A percentile compares a stretch with the other conserved stretches of the same genome.
phyloP scores from a whole-genome alignment of 495 filamentous ascomycete genomes.

The Aspergillus bridgeri region DNA sequence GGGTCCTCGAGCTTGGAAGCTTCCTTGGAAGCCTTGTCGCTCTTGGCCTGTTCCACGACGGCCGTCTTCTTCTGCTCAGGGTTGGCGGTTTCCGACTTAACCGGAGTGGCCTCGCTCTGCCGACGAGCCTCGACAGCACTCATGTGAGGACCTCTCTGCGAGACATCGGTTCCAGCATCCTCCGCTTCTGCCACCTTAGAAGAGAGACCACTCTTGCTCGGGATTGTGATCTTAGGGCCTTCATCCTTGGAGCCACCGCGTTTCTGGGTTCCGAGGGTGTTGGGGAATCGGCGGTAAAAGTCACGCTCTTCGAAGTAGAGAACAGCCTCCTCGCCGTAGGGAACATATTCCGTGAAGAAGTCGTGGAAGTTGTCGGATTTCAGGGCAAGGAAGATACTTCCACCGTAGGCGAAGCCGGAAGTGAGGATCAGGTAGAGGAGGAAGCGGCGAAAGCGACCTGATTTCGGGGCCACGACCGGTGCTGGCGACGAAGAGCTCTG shows the following conservation, averaged over 20 bases:
- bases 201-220: constrained; percentile 78
- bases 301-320: constrained; percentile 97
- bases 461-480: constrained; percentile 58
- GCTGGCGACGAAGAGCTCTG: constrained; percentile 26
- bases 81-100: constrained; percentile 26
- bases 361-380: constrained; percentile 98
- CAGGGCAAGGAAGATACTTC: constrained; percentile 85
- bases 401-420: constrained; percentile 72
- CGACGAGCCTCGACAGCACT: constrained; percentile 34
- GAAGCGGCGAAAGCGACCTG: constrained; percentile 73
- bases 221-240: constrained; percentile 74
- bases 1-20: constrained; percentile 27
- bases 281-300: constrained; percentile 87
- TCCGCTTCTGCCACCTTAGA: constrained; percentile 69
- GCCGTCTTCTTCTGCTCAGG: constrained; percentile 34
- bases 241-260: constrained; percentile 50
- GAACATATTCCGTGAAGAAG: constrained; percentile 97
- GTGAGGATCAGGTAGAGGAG: constrained; percentile 69
- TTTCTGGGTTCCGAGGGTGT: constrained; percentile 53
- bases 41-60: constrained; percentile 42
- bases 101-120: constrained; percentile 19
- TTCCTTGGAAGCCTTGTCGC: constrained; percentile 35
- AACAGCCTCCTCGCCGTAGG: constrained; percentile 90
- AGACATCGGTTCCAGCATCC: constrained; percentile 38
- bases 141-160: constrained; percentile 46